These are phyloP conservation scores for Ambrosiella beaveri DNA, from an alignment of 2,329 filamentous ascomycete genomes.

Conservation along the genomic window DNA sequence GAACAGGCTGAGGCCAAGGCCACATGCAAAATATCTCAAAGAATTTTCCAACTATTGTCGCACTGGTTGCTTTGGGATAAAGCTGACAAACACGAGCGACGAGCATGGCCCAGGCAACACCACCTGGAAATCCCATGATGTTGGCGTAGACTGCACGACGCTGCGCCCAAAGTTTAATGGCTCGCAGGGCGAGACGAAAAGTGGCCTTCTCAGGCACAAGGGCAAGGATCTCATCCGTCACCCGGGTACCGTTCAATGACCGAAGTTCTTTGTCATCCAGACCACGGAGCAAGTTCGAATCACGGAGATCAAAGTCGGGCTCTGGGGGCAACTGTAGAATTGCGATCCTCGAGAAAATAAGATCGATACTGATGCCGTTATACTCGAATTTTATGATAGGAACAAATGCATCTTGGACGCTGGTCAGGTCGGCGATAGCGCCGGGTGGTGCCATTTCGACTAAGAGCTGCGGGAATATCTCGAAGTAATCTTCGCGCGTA, in stretches of 20 bases:
- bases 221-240: slow-evolving; percentile 79
- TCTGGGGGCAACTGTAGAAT: slow-evolving; percentile 49
- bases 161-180: slow-evolving; percentile 93
- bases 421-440: slow-evolving; percentile 69
- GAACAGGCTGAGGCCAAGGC: slow-evolving; percentile 87
- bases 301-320: slow-evolving; percentile 56
- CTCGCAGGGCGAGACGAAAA: slow-evolving; percentile 75
- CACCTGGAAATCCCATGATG: slow-evolving; percentile 89
- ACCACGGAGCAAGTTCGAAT: slow-evolving; percentile 70
- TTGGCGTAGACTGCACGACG: slow-evolving; percentile 86
- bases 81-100: slow-evolving; percentile 91
- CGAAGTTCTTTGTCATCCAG: slow-evolving; percentile 74
- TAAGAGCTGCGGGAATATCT: slow-evolving; percentile 67
- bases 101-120: slow-evolving; percentile 96
- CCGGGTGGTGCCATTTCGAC: slow-evolving; percentile 56
- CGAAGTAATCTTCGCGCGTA: slow-evolving; percentile 77
- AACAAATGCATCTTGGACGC: slow-evolving; percentile 79
- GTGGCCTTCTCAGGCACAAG: slow-evolving; percentile 79
- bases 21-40: slow-evolving; percentile 82
- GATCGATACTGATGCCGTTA: slow-evolving; percentile 78
- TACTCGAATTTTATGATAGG: slow-evolving; percentile 97
- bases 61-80: slow-evolving; percentile 80
- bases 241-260: slow-evolving; percentile 83
- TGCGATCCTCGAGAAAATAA: slow-evolving; percentile 69
- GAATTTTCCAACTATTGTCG: slow-evolving; percentile 82